Evolutionary conservation across 2,329 filamentous ascomycete species (phyloP).

Genomic region (Pseudocercospora musae): DNA sequence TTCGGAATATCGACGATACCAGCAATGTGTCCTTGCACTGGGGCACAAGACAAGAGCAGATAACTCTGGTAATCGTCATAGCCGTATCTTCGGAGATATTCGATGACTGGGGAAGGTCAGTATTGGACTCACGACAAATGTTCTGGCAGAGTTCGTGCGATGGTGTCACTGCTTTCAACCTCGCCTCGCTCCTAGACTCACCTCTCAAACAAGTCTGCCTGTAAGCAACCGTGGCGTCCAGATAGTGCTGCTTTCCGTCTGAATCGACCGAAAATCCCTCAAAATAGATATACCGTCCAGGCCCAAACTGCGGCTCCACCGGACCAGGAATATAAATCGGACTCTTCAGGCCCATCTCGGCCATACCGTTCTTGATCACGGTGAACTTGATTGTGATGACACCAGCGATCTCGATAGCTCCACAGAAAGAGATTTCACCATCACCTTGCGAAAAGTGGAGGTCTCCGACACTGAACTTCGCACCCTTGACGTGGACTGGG

Average conservation of each 20-base stretch:
- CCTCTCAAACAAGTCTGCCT: constrained; percentile 75
- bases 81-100: constrained; percentile 70
- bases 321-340: constrained; percentile 84
- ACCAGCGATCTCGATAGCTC: constrained; percentile 89
- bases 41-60: constrained; percentile 77
- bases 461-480: constrained; percentile 88
- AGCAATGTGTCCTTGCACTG: constrained; percentile 82
- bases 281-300: constrained; percentile 77
- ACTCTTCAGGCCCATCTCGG: constrained; percentile 70
- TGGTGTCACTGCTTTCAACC: neutral
- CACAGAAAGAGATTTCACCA: constrained; percentile 75
- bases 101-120: constrained; percentile 58
- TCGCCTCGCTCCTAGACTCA: constrained; percentile 10
- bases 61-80: constrained; percentile 78
- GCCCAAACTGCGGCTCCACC: constrained; percentile 83
- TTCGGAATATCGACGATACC: constrained; percentile 75
- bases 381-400: constrained; percentile 86
- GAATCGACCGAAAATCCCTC: constrained; percentile 90
- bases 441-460: constrained; percentile 72
- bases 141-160: neutral
- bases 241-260: constrained; percentile 81
- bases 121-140: neutral
- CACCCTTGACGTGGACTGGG: constrained; percentile 79
- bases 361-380: constrained; percentile 78
- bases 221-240: constrained; percentile 84